These are phyloP conservation scores for Laetiporus sulphureus DNA, from an alignment of 1,284 basidiomycete species.

Conservation along the genomic window DNA sequence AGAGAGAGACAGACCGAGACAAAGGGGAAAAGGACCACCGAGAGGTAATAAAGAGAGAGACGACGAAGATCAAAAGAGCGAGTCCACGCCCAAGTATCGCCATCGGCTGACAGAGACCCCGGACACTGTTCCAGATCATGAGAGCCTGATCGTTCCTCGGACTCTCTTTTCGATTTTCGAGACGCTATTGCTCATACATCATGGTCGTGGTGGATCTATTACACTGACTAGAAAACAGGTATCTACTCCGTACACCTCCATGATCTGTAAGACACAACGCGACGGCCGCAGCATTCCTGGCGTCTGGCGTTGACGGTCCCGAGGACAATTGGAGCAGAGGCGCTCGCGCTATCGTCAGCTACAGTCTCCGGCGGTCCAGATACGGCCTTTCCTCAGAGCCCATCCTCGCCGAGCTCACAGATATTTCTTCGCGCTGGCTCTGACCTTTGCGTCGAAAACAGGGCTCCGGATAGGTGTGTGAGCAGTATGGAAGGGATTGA, in stretches of 20 bases:
- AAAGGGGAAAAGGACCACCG: slow-evolving; percentile 22
- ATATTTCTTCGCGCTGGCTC: slow-evolving; percentile 83
- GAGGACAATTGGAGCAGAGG: too few relatives aligned
- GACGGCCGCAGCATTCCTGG: too few relatives aligned
- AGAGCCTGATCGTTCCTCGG: too few relatives aligned
- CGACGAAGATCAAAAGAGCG: slow-evolving; percentile 24
- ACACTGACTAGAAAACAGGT: too few relatives aligned
- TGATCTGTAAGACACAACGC: too few relatives aligned
- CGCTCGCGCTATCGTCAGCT: slow-evolving; percentile 1
- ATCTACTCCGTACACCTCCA: too few relatives aligned
- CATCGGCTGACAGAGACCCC: slow-evolving; percentile 16
- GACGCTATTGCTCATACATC: too few relatives aligned
- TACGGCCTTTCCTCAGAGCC: neutral
- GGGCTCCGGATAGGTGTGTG: slow-evolving; percentile 76
- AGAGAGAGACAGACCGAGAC: slow-evolving; percentile 24
- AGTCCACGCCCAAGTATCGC: slow-evolving; percentile 14
- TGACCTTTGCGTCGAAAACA: slow-evolving; percentile 77
- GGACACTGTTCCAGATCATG: too few relatives aligned
- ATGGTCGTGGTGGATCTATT: too few relatives aligned
- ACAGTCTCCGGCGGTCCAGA: neutral
- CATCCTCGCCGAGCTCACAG: slow-evolving; percentile 37
- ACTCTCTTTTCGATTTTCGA: too few relatives aligned
- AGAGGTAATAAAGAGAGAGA: slow-evolving; percentile 23
- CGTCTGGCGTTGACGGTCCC: too few relatives aligned
- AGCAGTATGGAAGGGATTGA: slow-evolving; percentile 91